Conservation (phyloP, 345 rosid genomes). For the Tarenaya hassleriana region DNA sequence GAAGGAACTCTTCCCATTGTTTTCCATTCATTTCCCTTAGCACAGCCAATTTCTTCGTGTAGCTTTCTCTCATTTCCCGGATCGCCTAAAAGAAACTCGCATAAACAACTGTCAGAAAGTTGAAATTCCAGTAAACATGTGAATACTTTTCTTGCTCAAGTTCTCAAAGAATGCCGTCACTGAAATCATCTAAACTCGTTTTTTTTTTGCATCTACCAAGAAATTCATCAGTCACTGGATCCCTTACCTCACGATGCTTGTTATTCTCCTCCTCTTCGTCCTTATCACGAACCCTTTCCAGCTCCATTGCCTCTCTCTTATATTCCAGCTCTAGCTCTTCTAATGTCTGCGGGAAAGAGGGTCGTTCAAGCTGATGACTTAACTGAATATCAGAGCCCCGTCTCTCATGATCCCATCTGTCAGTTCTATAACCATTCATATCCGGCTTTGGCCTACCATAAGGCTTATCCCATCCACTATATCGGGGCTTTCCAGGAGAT, state of each 20-base stretch:
- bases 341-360: conserved; percentile 53
- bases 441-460: conserved; percentile 60
- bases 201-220: conserved; percentile 14
- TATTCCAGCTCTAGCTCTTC: conserved; percentile 82
- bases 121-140: conserved; percentile 21
- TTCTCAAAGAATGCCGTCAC: conserved; percentile 13
- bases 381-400: conserved; percentile 47
- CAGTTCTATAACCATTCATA: conserved; percentile 56
- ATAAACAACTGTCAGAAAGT: conserved; percentile 36
- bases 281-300: conserved; percentile 66
- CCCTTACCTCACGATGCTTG: conserved; percentile 92
- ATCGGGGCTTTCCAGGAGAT: conserved; percentile 68
- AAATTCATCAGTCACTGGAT: conserved; percentile 27
- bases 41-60: conserved; percentile 62
- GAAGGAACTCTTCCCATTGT: conserved; percentile 87
- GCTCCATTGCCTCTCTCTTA: conserved; percentile 70
- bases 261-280: conserved; percentile 94
- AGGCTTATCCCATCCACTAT: conserved; percentile 65
- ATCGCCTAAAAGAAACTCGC: conserved; percentile 61
- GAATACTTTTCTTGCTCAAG: conserved; percentile 6
- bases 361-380: conserved; percentile 58
- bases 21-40: conserved; percentile 59
- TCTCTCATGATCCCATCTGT: conserved; percentile 75
- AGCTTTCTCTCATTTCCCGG: conserved; percentile 81
- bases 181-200: conserved; percentile 20